phyloP scores from a whole-genome alignment of 192 early-diverging fungal species.

The Coemansia sp. region DNA sequence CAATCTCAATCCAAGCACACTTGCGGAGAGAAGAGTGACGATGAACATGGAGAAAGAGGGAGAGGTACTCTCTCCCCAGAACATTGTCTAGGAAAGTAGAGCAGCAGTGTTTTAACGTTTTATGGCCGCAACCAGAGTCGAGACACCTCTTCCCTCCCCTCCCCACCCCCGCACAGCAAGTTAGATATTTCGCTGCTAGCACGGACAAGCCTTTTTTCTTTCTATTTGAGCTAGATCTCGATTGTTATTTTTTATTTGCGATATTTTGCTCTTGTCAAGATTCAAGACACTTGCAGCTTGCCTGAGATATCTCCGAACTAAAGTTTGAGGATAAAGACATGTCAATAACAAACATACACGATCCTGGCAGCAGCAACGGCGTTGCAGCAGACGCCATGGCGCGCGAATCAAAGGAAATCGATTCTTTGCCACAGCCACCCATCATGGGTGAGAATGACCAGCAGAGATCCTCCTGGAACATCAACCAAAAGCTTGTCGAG shows the following conservation, averaged over 20 bases:
- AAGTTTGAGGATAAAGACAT: neutral
- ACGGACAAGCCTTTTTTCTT: neutral
- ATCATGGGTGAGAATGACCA: constrained; percentile 20
- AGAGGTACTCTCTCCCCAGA: neutral
- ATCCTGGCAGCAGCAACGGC: neutral
- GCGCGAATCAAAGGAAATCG: constrained; percentile 12
- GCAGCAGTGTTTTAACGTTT: neutral
- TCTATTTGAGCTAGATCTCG: too few relatives aligned
- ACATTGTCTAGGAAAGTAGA: neutral
- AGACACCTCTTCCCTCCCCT: neutral
- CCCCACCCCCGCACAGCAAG: neutral
- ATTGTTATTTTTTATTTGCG: neutral
- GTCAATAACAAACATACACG: neutral
- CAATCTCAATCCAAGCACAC: neutral
- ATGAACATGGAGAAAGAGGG: neutral
- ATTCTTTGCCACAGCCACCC: constrained; percentile 30
- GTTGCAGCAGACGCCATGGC: neutral
- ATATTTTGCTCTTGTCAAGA: neutral
- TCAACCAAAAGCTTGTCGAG: constrained; percentile 20
- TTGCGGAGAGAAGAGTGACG: neutral
- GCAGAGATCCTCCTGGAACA: neutral
- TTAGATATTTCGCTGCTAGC: neutral
- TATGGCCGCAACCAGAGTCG: neutral
- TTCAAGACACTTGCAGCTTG: too few relatives aligned
- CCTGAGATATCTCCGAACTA: too few relatives aligned